Evolutionary conservation across 2,329 filamentous ascomycete species (phyloP).

Genomic region (Eutypella sp.): DNA sequence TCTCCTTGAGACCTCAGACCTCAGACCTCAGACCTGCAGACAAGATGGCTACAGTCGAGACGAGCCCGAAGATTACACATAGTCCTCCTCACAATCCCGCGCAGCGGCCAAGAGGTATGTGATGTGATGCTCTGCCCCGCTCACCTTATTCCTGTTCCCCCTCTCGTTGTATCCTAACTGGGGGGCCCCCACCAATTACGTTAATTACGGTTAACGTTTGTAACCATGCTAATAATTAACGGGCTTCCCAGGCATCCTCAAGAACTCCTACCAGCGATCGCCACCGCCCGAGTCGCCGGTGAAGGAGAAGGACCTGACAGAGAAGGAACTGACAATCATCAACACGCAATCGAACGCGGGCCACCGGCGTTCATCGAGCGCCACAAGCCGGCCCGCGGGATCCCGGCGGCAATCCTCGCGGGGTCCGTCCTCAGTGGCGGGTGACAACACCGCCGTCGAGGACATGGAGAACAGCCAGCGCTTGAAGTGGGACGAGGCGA

Average conservation of each 20-base stretch:
- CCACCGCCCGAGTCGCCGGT: conserved; percentile 51
- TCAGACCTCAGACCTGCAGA: no score
- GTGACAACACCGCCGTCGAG: no score
- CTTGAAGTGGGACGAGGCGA: conserved; percentile 97
- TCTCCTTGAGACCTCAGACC: no score
- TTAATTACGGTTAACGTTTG: no score
- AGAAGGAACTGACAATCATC: conserved; percentile 86
- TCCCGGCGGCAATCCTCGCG: conserved; percentile 68
- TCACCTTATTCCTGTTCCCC: not conserved
- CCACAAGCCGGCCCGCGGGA: conserved; percentile 54
- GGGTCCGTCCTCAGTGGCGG: conserved; percentile 38
- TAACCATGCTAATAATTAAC: no score
- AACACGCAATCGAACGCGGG: conserved; percentile 96
- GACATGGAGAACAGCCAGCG: conserved; percentile 61
- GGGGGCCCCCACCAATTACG: no score
- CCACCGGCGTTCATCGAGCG: conserved; percentile 76
- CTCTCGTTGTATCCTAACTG: no score
- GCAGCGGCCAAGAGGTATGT: conserved; percentile 29
- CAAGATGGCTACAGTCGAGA: conserved; percentile 26
- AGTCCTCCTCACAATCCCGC: conserved; percentile 12
- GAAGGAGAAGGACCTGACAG: conserved; percentile 50
- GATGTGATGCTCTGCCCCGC: no score
- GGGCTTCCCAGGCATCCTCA: conserved; percentile 70
- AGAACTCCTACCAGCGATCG: conserved; percentile 72
- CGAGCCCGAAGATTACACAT: conserved; percentile 20